A percentile compares a stretch with the other conserved stretches of the same genome.
Conservation (phyloP, 352 stramenopile genomes). For the Phytophthora niederhauseri region DNA sequence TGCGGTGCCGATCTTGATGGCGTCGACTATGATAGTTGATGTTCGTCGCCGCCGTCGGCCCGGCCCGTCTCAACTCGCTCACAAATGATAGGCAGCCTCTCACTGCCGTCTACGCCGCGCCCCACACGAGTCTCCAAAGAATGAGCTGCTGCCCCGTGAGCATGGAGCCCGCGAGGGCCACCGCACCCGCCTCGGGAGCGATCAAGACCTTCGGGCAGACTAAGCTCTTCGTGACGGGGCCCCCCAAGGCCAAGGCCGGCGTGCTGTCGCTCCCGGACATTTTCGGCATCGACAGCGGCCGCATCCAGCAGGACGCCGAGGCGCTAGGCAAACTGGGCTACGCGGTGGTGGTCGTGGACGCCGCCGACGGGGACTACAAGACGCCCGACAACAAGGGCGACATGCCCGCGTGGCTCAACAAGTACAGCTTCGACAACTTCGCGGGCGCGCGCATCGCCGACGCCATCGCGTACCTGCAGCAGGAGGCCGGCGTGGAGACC, state of each 20-base stretch:
- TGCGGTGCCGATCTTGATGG: neutral
- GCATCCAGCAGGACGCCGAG: conserved; percentile 57
- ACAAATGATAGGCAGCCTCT: neutral
- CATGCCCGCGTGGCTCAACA: conserved; percentile 16
- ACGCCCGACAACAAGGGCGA: neutral
- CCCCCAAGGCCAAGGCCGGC: conserved; percentile 31
- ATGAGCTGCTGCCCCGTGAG: conserved; percentile 55
- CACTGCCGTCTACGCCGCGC: neutral
- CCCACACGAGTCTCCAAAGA: neutral
- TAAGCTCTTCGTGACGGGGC: conserved; percentile 44
- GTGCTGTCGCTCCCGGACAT: conserved; percentile 56
- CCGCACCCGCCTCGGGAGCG: conserved; percentile 15
- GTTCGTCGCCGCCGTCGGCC: neutral
- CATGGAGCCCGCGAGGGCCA: conserved; percentile 31
- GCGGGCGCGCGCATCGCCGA: conserved; percentile 15
- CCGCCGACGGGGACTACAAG: conserved; percentile 44
- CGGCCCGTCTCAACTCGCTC: conserved; percentile 2
- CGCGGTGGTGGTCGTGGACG: conserved; percentile 50
- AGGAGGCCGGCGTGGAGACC: conserved; percentile 25
- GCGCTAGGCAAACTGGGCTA: conserved; percentile 52
- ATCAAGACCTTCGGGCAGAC: conserved; percentile 40
- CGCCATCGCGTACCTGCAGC: conserved; percentile 37
- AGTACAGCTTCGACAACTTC: conserved; percentile 26
- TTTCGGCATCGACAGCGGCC: conserved; percentile 55
- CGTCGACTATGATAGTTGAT: neutral